These are phyloP conservation scores for Rhypophila decipiens DNA, from an alignment of 495 filamentous ascomycete genomes.

Conservation along the genomic window DNA sequence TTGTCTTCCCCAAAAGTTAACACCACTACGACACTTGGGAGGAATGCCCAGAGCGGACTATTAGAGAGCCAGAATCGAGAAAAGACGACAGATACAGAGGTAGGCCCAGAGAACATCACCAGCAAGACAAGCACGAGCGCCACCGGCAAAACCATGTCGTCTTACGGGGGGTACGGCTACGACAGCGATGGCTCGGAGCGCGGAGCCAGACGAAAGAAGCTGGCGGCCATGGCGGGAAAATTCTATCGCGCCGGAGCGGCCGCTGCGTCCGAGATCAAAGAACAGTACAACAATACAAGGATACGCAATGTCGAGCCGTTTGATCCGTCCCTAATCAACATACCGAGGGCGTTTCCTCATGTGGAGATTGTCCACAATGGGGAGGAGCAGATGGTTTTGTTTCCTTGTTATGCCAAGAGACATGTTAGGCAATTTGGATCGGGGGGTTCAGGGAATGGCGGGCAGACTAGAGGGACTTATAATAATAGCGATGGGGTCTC, in stretches of 20 bases:
- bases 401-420: slow-evolving; percentile 80
- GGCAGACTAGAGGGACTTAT: no score
- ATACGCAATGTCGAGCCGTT: slow-evolving; percentile 42
- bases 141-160: no score
- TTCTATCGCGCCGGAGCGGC: slow-evolving; percentile 65
- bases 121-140: slow-evolving; percentile 11
- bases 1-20: no score
- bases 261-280: slow-evolving; percentile 84
- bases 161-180: slow-evolving; percentile 11
- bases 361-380: slow-evolving; percentile 70
- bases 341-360: slow-evolving; percentile 76
- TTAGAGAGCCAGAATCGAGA: neutral
- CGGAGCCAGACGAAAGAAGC: slow-evolving; percentile 58
- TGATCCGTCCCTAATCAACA: slow-evolving; percentile 50
- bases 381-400: slow-evolving; percentile 88
- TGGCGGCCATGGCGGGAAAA: slow-evolving; percentile 51
- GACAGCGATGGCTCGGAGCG: neutral
- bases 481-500: no score
- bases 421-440: slow-evolving; percentile 43
- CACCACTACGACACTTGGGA: no score
- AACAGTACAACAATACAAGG: slow-evolving; percentile 76
- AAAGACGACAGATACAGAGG: neutral
- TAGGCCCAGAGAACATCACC: neutral
- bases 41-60: neutral
- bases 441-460: slow-evolving; percentile 5